Base-by-base conservation (phyloP, 257 asterid species). In the Nicotiana knightiana region DNA sequence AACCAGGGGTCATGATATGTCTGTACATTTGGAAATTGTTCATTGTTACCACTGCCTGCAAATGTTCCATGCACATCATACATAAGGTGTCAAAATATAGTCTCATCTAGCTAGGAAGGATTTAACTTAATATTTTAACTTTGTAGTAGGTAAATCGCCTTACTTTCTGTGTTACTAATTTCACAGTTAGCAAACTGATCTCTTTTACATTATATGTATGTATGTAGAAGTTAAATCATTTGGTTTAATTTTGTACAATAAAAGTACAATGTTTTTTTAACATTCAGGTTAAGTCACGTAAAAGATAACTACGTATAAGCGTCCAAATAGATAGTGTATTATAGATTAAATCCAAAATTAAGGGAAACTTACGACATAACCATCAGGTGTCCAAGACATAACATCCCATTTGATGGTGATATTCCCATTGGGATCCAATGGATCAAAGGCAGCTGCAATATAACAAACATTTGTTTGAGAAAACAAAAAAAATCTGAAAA, bases 391-490 rank as follows among this genome's bases (percentile, higher is more conserved):
- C 99, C 99, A 95, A 35, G 97, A 88, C 93, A 93, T 89, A 10
- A 95, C 71, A 79, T 95, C 99, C 99, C 99, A 95, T 91, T 90
- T 95, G 88, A 95, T 91, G 11, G 99, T 95, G 82, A 95, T 89
- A 88, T 95, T 93, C 70, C 99, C 99, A 30, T 76, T 91, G 1
- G 99, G 99, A 92, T 95, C 99, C 86, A 93, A 78, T 26, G 99
- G 94, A 82, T 95, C 99, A 85, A 92, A 95, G 5, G 97, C 97
- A 77, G 73, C 98, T 92, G 93, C 86, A 82, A 5, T 21, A 16
- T 83, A 37, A 4, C 9, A 77, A 43, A 77, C 33, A 55, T 55
- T 5, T 73, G 62, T 46, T 48, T 48, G 9, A 58, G 15, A 53
- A 2, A 1, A 16, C 17, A 57, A 61, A 35, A 5, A 30, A 30